A percentile compares a stretch with the other conserved stretches of the same genome.
Conservation (phyloP, 768 basidiomycete genomes). For the Psilocybe cubensis region DNA sequence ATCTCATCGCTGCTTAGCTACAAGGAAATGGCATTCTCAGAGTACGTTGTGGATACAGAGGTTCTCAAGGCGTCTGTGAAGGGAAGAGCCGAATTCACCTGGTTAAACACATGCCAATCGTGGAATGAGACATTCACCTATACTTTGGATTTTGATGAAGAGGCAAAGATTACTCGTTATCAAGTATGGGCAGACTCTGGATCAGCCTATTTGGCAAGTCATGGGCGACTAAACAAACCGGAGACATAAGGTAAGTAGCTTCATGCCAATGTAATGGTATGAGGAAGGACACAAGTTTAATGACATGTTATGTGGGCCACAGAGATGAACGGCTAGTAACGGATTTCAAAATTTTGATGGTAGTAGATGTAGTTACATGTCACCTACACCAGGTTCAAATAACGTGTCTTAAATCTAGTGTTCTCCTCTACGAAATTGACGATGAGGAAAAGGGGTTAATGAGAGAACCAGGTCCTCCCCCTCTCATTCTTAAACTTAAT, state of each 20-base stretch:
- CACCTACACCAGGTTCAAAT: no score
- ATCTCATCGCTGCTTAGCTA: conserved; percentile 51
- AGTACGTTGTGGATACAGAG: conserved; percentile 57
- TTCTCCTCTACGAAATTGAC: no score
- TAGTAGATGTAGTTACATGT: no score
- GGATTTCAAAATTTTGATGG: no score
- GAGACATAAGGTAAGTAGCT: neutral
- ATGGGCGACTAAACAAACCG: neutral
- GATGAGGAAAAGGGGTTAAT: neutral
- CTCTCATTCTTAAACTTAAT: neutral
- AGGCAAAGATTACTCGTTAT: conserved; percentile 57
- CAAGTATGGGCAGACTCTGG: conserved; percentile 75
- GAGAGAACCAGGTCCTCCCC: neutral
- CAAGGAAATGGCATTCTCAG: conserved; percentile 55
- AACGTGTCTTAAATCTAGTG: no score
- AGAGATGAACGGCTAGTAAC: no score
- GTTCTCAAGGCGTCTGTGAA: conserved; percentile 55
- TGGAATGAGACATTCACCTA: conserved; percentile 70
- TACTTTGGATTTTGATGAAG: conserved; percentile 61
- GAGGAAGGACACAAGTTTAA: no score
- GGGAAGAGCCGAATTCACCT: conserved; percentile 59
- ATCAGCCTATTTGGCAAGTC: conserved; percentile 60
- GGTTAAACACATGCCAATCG: conserved; percentile 52
- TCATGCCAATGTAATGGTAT: neutral
- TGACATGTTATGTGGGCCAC: no score